Base-by-base conservation (phyloP, 768 basidiomycete genomes). In the Dioszegia crocea region DNA sequence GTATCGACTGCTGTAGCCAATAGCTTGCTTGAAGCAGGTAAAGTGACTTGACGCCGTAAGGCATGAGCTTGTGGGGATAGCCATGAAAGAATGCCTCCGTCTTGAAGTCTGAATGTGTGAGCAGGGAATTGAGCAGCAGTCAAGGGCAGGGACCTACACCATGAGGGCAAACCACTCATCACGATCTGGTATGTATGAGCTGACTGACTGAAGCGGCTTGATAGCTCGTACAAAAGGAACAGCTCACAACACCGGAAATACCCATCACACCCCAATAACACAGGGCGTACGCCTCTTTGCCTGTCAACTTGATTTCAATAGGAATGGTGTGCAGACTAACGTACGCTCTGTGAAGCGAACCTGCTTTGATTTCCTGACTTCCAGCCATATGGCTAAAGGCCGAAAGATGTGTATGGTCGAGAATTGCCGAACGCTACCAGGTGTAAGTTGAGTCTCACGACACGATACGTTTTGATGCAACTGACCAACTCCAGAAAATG, bases 21-120 rank as follows among this genome's bases (percentile, higher is more conserved):
- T 96, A 97, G 1, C 92, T 82, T 60, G 84, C 83, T 73, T 99
- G 94, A 80, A 92, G 84, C 56, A 99, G 85, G 75, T 98, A 98
- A 80, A 96, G 98, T 44, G 83, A 77, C 79, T 99, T 99, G 65
- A 98, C 79, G 63, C 85, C 82, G 0, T 85, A 84, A 23, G 82
- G 83, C 88, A 99, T 89, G 45, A 87, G 83, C 87, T 88, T 89
- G 71, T 89, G 85, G n/a, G 93, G 93, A 70, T 94, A 96, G 57
- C 84, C 89, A 57, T 85, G 81, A 91, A 91, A 99, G 74, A 94
- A 94, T 48, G 85, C 79, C 48, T 86, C 80, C 0, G 90, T 91
- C 47, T 82, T 80, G 66, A 70, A 78, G 62, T 65, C 69, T 71
- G 57, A 33, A 5, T 14, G 45, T 31, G 29, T 45, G n/a, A n/a